Conservation (phyloP, 352 stramenopile genomes). For the Lagenidium giganteum region DNA sequence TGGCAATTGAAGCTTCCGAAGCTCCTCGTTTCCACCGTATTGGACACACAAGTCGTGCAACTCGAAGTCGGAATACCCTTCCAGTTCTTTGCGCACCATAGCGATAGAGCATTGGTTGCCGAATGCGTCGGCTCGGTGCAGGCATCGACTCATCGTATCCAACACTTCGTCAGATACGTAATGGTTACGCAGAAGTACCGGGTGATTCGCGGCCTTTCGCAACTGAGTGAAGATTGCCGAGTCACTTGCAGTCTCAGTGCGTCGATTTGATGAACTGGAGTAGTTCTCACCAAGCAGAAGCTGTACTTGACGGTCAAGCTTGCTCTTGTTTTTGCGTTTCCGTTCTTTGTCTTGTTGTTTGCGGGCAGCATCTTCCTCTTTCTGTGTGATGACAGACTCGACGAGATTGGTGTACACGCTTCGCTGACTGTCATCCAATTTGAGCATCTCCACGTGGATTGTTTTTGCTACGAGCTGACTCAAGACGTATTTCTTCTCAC, state of each 20-base stretch:
- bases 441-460: conserved; percentile 76
- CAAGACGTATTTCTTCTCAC: conserved; percentile 95
- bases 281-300: conserved; percentile 30
- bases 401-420: conserved; percentile 85
- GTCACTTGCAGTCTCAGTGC: conserved; percentile 30
- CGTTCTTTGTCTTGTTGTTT: conserved; percentile 48
- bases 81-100: conserved; percentile 90
- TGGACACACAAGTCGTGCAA: conserved; percentile 92
- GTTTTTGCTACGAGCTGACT: conserved; percentile 89
- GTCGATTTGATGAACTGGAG: too few species aligned
- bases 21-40: conserved; percentile 71
- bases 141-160: conserved; percentile 68
- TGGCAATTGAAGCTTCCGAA: conserved; percentile 83
- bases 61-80: conserved; percentile 94
- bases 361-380: conserved; percentile 32
- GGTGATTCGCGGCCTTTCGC: conserved; percentile 97
- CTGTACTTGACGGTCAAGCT: conserved; percentile 38
- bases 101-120: conserved; percentile 75
- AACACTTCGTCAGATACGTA: conserved; percentile 70
- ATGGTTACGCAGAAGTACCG: conserved; percentile 89
- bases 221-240: conserved; percentile 92
- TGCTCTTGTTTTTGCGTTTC: conserved; percentile 50
- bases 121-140: conserved; percentile 82
- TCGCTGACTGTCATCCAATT: conserved; percentile 65
- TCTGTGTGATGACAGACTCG: conserved; percentile 60